Evolutionary conservation across 352 stramenopile species (phyloP).

Genomic region (Phytopythium delawarense): DNA sequence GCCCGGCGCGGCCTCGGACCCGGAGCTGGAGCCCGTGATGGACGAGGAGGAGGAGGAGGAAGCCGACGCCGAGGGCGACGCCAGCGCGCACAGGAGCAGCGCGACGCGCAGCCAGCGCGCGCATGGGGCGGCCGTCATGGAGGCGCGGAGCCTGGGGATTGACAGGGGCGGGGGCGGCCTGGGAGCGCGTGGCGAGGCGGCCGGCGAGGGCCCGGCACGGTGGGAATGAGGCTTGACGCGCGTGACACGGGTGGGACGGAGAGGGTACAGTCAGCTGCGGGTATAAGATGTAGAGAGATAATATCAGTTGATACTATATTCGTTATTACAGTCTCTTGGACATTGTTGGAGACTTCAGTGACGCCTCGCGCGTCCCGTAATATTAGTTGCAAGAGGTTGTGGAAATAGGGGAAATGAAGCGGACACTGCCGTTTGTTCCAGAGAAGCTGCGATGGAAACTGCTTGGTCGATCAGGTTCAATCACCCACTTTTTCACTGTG

Average conservation of each 20-base stretch:
- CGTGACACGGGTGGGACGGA: background rate
- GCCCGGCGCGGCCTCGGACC: background rate
- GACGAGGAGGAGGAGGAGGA: constrained; percentile 3
- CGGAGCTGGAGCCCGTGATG: background rate
- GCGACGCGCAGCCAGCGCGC: background rate
- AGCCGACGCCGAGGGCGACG: background rate
- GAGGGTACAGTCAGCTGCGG: background rate
- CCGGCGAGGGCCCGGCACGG: background rate
- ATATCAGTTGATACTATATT: background rate
- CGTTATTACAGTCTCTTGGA: background rate
- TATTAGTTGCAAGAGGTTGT: background rate
- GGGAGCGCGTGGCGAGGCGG: background rate
- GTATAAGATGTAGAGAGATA: background rate
- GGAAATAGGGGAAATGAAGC: background rate
- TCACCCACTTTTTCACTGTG: background rate
- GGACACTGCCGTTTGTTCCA: background rate
- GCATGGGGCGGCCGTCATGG: background rate
- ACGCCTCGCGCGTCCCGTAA: too few species aligned
- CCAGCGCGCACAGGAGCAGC: constrained; percentile 2
- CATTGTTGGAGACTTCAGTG: too few species aligned
- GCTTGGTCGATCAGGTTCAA: constrained; percentile 1
- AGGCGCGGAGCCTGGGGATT: background rate
- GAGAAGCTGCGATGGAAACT: background rate
- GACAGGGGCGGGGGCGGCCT: background rate
- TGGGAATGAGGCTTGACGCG: background rate